A percentile compares a stretch with the other conserved stretches of the same genome.
Conservation (phyloP, 192 early-diverging fungal genomes). For the Paraglomus occultum region DNA sequence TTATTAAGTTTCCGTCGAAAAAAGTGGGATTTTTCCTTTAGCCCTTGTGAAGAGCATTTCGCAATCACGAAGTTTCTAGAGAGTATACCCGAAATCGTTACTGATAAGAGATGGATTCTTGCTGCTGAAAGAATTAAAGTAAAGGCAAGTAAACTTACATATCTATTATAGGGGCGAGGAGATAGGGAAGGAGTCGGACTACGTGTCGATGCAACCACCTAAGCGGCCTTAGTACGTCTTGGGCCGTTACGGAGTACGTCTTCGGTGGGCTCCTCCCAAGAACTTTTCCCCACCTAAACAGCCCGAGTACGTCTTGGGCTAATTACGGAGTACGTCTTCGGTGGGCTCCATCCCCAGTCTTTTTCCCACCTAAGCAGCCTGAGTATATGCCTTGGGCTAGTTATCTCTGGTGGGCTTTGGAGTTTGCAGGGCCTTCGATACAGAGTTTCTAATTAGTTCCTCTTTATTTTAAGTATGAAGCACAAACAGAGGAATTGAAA, state of each 20-base stretch:
- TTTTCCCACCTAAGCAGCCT: not conserved
- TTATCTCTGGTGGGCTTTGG: not conserved
- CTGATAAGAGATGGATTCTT: not conserved
- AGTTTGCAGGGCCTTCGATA: too few species aligned
- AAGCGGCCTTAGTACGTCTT: too few species aligned
- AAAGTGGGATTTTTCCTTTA: not conserved
- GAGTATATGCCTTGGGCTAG: not conserved
- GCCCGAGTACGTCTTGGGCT: too few species aligned
- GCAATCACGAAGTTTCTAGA: constrained; percentile 14
- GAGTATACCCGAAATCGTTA: not conserved
- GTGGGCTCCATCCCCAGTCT: constrained; percentile 1
- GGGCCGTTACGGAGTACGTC: too few species aligned
- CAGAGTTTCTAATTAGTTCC: not conserved
- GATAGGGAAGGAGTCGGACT: not conserved
- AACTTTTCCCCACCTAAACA: not conserved
- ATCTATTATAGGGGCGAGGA: not conserved
- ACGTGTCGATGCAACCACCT: not conserved
- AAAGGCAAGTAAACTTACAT: constrained; percentile 21
- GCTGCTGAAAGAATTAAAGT: not conserved
- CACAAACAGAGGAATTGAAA: constrained; percentile 5
- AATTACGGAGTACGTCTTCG: too few species aligned
- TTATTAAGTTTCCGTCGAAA: constrained; percentile 2
- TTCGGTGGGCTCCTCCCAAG: not conserved
- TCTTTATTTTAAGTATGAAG: constrained; percentile 3
- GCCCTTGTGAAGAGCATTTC: constrained; percentile 14